Evolutionary conservation across 1,284 basidiomycete genomes (phyloP).

Genomic region (Filobasidium uniguttulatum): DNA sequence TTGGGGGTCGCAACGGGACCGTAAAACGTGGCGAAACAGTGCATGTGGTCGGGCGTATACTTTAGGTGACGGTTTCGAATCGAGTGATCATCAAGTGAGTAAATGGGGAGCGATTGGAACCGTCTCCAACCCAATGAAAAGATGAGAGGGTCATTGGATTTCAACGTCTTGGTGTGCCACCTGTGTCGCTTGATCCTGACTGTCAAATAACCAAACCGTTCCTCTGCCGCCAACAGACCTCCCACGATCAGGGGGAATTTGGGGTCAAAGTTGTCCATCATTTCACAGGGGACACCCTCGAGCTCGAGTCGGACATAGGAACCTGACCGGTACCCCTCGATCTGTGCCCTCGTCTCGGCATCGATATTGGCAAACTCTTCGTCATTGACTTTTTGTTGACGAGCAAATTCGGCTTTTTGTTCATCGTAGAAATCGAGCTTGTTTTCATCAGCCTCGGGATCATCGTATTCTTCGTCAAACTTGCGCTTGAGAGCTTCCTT

Average conservation of each 20-base stretch:
- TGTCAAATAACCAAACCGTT: slow-evolving; percentile 84
- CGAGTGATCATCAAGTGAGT: slow-evolving; percentile 90
- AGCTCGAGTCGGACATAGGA: slow-evolving; percentile 91
- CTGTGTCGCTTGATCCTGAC: slow-evolving; percentile 92
- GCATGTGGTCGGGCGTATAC: slow-evolving; percentile 99
- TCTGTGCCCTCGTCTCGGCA: slow-evolving; percentile 58
- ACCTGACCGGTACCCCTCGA: slow-evolving; percentile 84
- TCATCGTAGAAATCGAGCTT: slow-evolving; percentile 78
- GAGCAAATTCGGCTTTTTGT: slow-evolving; percentile 81
- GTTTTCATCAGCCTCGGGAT: slow-evolving; percentile 45
- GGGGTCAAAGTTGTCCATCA: slow-evolving; percentile 88
- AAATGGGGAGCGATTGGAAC: slow-evolving; percentile 90
- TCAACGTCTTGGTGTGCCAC: slow-evolving; percentile 84
- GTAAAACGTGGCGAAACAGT: slow-evolving; percentile 95
- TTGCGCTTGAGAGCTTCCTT: slow-evolving; percentile 86
- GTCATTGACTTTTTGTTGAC: slow-evolving; percentile 69
- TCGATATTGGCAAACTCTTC: slow-evolving; percentile 76
- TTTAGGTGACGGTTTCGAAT: slow-evolving; percentile 98
- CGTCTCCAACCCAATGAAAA: slow-evolving; percentile 91
- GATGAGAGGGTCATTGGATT: slow-evolving; percentile 94
- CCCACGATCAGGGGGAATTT: slow-evolving; percentile 82
- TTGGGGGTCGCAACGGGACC: slow-evolving; percentile 83
- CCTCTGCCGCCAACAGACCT: slow-evolving; percentile 80
- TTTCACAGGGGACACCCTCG: slow-evolving; percentile 67
- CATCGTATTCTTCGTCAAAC: slow-evolving; percentile 93